Evolutionary conservation across 2,329 filamentous ascomycete genomes (phyloP), one percentile per base, ranked within the genome.

Genomic region (Verticillium isaacii): DNA sequence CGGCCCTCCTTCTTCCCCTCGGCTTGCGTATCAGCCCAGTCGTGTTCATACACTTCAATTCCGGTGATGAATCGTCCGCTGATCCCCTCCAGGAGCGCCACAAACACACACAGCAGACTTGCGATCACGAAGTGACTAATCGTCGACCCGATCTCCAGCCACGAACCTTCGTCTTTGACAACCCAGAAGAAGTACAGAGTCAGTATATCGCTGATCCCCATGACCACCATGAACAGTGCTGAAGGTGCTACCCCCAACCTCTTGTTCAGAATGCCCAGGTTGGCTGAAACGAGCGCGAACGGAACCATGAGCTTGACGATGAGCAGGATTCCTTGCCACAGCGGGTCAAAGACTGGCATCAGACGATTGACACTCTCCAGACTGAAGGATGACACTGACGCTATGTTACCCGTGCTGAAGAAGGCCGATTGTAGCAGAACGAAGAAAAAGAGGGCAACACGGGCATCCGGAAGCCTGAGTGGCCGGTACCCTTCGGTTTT

Each of bases 121-220:
- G 93, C 94, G 77, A 99, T 98, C 64, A 88, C 87, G 75, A 98
- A 99, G 74, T 98, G 93, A 70, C 87, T 96, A 67, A 99, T 99
- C 3, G 92, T 97, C 32, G 92, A 96, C 36, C 95, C 95, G 72
- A 99, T 99, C 73, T 99, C 95, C 63, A 99, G 78, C 95, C 95
- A 99, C 25, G 90, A 95, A 0, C 95, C 95, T 73, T 99, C 95
- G 68, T 99, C 95, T 70, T 90, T 91, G 56, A 99, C 95, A 69
- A 97, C 92, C 87, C 92, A 99, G 78, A 99, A 99, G 80, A 99
- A 99, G 70, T 95, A 92, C 59, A 99, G 82, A 3, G 95, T 98
- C 73, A 98, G 82, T 58, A 97, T 86, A 72, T 99, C 95, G 64
- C 90, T 93, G 59, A 96, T 86, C 0, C 90, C 91, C 86, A 97